Conservation (phyloP, 257 asterid genomes). For the Sherardia arvensis region DNA sequence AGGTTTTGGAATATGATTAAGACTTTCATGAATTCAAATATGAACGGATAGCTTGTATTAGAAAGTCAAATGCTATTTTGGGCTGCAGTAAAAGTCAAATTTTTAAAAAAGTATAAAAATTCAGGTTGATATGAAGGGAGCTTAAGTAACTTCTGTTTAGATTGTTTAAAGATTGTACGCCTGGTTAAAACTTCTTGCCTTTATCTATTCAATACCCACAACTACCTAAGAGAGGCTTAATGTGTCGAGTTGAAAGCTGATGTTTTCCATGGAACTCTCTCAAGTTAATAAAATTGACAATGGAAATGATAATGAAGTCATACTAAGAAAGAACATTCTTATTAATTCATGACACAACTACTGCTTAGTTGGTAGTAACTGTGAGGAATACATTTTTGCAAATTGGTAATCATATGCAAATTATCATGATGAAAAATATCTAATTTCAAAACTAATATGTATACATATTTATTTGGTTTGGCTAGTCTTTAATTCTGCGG, state of each 20-base stretch:
- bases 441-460: not conserved
- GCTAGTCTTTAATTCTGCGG: not conserved
- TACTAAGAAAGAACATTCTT: not conserved
- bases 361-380: not conserved
- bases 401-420: not conserved
- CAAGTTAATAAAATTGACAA: not conserved
- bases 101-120: not conserved
- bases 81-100: not conserved
- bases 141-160: not conserved
- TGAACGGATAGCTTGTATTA: not conserved
- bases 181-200: not conserved
- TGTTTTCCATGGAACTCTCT: not conserved
- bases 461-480: not conserved
- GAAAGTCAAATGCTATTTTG: not conserved
- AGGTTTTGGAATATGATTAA: not conserved
- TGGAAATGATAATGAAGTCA: not conserved
- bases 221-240: not conserved
- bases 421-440: not conserved
- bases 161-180: not conserved
- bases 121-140: not conserved
- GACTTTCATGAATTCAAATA: not conserved
- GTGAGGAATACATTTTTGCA: not conserved
- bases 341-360: not conserved
- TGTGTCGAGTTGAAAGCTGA: not conserved
- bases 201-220: not conserved